Conservation (phyloP, 2,329 filamentous ascomycete species). For the Ascochyta pisi region DNA sequence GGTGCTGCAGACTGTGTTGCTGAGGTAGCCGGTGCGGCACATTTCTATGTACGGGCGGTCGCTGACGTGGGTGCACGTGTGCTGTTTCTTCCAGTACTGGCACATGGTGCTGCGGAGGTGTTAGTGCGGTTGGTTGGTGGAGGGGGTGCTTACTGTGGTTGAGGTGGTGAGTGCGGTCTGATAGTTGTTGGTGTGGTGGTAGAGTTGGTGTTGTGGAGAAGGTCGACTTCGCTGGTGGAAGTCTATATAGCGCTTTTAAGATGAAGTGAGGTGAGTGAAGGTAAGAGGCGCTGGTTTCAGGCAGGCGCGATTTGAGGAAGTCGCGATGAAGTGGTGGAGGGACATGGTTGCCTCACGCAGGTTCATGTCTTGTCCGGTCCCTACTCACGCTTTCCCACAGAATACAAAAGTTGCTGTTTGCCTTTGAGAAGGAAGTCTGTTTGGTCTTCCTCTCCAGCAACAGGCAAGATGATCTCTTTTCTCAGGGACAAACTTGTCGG, state of each 20-base stretch:
- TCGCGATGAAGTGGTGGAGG: background rate
- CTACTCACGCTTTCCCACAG: too few relatives aligned
- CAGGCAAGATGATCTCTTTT: too few relatives aligned
- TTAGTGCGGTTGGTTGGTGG: background rate
- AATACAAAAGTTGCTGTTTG: too few relatives aligned
- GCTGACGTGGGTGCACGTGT: conserved; percentile 29
- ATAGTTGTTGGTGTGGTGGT: background rate
- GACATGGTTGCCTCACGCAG: too few relatives aligned
- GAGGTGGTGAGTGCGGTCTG: background rate
- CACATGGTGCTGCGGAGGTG: conserved; percentile 26
- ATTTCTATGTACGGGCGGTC: conserved; percentile 34
- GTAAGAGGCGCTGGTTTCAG: background rate
- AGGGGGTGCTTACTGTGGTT: background rate
- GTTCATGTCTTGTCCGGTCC: too few relatives aligned
- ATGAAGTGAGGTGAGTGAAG: background rate
- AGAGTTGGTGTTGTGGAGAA: background rate
- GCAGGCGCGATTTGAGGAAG: background rate
- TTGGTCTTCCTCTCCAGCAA: too few relatives aligned
- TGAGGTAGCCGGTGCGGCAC: conserved; percentile 30
- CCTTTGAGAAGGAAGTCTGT: too few relatives aligned
- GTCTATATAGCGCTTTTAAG: background rate
- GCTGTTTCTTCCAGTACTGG: conserved; percentile 34
- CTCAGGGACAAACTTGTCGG: too few relatives aligned
- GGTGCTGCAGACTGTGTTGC: conserved; percentile 28
- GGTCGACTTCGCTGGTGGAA: background rate